Conservation (phyloP, 768 basidiomycete genomes). For the Agrocybe praecox region DNA sequence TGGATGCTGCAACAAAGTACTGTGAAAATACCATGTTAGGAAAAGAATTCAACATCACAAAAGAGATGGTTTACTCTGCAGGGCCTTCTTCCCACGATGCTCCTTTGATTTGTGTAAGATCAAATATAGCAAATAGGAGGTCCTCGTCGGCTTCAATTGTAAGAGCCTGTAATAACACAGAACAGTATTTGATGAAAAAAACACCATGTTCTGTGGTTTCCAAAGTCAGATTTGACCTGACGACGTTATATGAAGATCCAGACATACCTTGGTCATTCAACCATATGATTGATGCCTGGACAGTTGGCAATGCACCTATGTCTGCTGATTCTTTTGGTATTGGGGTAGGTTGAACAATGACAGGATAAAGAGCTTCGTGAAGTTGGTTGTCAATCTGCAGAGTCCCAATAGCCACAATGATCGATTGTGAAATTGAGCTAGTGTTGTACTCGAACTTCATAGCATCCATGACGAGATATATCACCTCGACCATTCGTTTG, state of each 20-base stretch:
- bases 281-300: slow-evolving; percentile 87
- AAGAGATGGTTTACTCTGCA: slow-evolving; percentile 61
- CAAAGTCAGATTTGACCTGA: not conserved
- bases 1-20: slow-evolving; percentile 73
- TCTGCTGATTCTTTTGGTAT: slow-evolving; percentile 75
- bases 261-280: slow-evolving; percentile 88
- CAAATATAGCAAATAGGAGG: slow-evolving; percentile 88
- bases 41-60: not conserved
- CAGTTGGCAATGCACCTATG: slow-evolving; percentile 82
- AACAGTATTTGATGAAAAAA: slow-evolving; percentile 96
- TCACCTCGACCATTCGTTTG: slow-evolving; percentile 82
- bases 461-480: slow-evolving; percentile 80
- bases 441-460: slow-evolving; percentile 86
- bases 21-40: slow-evolving; percentile 4
- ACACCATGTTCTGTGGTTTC: slow-evolving; percentile 87
- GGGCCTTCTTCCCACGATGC: slow-evolving; percentile 82
- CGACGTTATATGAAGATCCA: not conserved
- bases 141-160: slow-evolving; percentile 98
- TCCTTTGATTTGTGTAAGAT: slow-evolving; percentile 91
- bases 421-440: slow-evolving; percentile 76
- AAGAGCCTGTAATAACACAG: slow-evolving; percentile 89
- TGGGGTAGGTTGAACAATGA: slow-evolving; percentile 92
- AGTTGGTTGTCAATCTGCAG: slow-evolving; percentile 98
- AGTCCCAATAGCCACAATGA: slow-evolving; percentile 80
- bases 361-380: slow-evolving; percentile 93